Base-by-base conservation (phyloP, 179 eudicot genomes). In the Amaranthus tricolor region DNA sequence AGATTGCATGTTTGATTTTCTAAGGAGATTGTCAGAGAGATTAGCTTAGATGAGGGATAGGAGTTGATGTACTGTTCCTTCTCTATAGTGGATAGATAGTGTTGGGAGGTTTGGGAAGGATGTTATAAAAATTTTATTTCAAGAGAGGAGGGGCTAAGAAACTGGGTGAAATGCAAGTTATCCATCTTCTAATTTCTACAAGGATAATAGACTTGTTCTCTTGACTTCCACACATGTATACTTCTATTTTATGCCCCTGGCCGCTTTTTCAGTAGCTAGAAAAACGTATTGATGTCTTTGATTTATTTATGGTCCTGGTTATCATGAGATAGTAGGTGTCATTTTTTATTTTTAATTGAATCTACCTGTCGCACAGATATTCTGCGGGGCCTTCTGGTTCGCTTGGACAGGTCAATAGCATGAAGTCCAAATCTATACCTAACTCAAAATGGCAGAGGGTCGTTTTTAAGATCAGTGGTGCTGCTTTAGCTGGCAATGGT, bases 371-470 rank as follows among this genome's bases (percentile, higher is more conserved):
- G 76, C 72, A 61, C 86, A 94, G 98, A 83, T 87, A 85, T 83
- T 79, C 89, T 58, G 70, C 81, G 52, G 80, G 83, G 72, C 80
- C 90, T 60, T 67, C 85, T 62, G 88, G 85, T 78, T 82, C 90
- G 50, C 83, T 82, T 78, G 88, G 80, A 61, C 95, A 81, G 75
- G 77, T 84, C 69, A 86, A 66, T 75, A 87, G 74, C 68, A 47
- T 82, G 70, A 95, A 95, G 84, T 74, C 88, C 66, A 95, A 93
- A 85, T 67, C 92, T 68, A 66, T 83, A 60, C 60, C 86, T 55
- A 88, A 60, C 67, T 84, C 86, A 48, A 89, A 93, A 82, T 93
- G 99, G 99, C 89, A 91, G 77, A 93, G 99, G 85, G 98, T 95
- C 58, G 92, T 95, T 71, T 88, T 95, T 71, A 95, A 93, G 86